Evolutionary conservation across 2,329 filamentous ascomycete species (phyloP), one percentile per base, ranked within the genome.

Genomic region (Epichloe coenophiala): DNA sequence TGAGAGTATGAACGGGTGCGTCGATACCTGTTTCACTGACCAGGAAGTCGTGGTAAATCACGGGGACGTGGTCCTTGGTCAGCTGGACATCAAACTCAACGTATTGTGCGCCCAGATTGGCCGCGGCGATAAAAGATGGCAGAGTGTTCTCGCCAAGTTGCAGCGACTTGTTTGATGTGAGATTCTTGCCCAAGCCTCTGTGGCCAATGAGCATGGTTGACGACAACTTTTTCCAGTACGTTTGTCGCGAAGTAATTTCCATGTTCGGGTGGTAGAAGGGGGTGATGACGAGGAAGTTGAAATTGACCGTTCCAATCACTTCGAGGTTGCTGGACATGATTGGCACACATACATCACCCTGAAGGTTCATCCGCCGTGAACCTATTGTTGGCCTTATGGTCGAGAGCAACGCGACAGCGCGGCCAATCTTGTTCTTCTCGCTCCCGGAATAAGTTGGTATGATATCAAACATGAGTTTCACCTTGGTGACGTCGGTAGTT

Each of bases 21-120:
- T 98, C 93, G 49, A 96, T 93, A 9, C 94, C 93, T 0, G 93
- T 97, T 68, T 98, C 93, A 63, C 89, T 95, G 64, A 98, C 93
- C 13, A 97, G 75, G 62, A 98, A 98, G 66, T 98, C 93, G 63
- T 98, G 93, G 63, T 98, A 98, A 60, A 98, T 95, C 56, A 98
- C 91, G 0, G 93, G 93, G 1, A 98, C 89, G 60, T 94, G 89
- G 63, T 98, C 93, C 63, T 98, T 98, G n/a, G 93, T 98, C 39
- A 98, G 73, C 64, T 98, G 93, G 1, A 98, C 93, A 63, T 98
- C 93, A 61, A 86, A 83, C 58, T 84, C 80, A 45, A 85, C 80
- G 58, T 84, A 84, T 51, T 83, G 77, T 3, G 81, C 93, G 8
- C 93, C 93, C 48, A 98, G 69, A 58, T 96, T 97, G 42, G 91